Evolutionary conservation across 1,284 basidiomycete genomes (phyloP).

Genomic region (Microbotryum saponariae): DNA sequence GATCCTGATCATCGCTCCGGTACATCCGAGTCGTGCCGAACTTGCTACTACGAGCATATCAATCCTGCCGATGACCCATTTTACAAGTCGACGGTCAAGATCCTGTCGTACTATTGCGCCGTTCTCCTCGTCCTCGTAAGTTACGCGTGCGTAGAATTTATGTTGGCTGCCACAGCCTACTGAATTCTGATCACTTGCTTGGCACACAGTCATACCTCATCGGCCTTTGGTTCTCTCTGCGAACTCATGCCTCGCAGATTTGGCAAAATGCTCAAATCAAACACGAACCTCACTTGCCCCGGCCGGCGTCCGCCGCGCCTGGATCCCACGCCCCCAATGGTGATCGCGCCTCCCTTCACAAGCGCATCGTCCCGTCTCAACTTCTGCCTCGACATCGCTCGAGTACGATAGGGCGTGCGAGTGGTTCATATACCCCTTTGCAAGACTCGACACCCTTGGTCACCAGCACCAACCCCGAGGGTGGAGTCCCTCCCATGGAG

Average conservation of each 20-base stretch:
- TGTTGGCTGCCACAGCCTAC: neutral
- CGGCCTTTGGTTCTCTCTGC: constrained; percentile 96
- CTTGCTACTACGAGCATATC: constrained; percentile 92
- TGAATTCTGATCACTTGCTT: too few species aligned
- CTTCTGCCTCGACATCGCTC: constrained; percentile 21
- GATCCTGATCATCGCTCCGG: constrained; percentile 44
- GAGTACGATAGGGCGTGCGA: constrained; percentile 1
- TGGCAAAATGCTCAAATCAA: constrained; percentile 73
- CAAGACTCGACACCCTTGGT: neutral
- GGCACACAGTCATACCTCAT: constrained; percentile 77
- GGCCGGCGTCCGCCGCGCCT: too few species aligned
- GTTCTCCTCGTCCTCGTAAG: constrained; percentile 77
- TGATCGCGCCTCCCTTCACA: constrained; percentile 63
- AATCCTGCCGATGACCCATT: constrained; percentile 89
- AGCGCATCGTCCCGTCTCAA: constrained; percentile 43
- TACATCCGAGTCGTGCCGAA: constrained; percentile 56
- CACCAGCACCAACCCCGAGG: too few species aligned
- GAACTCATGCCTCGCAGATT: constrained; percentile 96
- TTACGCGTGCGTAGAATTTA: constrained; percentile 26
- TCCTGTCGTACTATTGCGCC: constrained; percentile 90
- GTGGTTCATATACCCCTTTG: constrained; percentile 4
- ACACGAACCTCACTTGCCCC: constrained; percentile 7
- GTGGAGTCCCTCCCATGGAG: constrained; percentile 48
- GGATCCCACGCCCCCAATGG: constrained; percentile 33
- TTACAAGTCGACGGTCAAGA: constrained; percentile 90